Evolutionary conservation across 2,329 filamentous ascomycete species (phyloP).

Genomic region (Raffaelea albimanens): DNA sequence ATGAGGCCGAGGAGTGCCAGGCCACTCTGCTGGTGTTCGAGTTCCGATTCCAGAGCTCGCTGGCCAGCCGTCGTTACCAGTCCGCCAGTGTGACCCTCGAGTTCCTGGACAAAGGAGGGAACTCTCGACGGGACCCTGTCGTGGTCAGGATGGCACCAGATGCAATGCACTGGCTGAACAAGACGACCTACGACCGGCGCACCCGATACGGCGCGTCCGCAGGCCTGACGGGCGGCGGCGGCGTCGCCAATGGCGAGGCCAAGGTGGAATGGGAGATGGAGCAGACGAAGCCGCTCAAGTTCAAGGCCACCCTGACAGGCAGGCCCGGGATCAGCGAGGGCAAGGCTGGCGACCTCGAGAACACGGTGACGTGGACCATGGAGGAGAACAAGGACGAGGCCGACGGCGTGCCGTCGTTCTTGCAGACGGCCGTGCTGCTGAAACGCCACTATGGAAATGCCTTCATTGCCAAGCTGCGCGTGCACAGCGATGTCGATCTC

Average conservation of each 20-base stretch:
- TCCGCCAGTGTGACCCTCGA: constrained; percentile 1
- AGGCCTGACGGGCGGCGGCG: not conserved
- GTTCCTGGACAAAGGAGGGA: constrained; percentile 4
- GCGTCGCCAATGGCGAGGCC: not conserved
- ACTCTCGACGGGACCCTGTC: not conserved
- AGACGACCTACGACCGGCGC: constrained; percentile 5
- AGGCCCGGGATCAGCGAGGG: not conserved
- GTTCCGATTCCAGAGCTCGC: constrained; percentile 4
- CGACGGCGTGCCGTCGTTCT: constrained; percentile 6
- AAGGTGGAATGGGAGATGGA: constrained; percentile 6
- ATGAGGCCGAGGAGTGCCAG: not conserved
- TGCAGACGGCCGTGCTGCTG: constrained; percentile 8
- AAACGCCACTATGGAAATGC: not conserved
- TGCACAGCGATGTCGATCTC: constrained; percentile 1
- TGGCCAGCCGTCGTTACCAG: constrained; percentile 1
- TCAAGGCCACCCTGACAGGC: constrained; percentile 6
- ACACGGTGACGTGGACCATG: constrained; percentile 6
- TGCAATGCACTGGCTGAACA: constrained; percentile 7
- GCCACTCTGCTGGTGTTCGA: constrained; percentile 7
- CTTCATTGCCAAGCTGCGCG: constrained; percentile 1
- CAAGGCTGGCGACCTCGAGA: constrained; percentile 1
- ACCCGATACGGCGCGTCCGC: constrained; percentile 1
- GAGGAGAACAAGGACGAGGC: constrained; percentile 3
- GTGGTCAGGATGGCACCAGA: constrained; percentile 4
- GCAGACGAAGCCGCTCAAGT: constrained; percentile 3